Percentiles rank a stretch among this genome's conserved stretches.
Evolutionary conservation across 306 rosid species (phyloP).

Genomic region (Cicer bijugum): DNA sequence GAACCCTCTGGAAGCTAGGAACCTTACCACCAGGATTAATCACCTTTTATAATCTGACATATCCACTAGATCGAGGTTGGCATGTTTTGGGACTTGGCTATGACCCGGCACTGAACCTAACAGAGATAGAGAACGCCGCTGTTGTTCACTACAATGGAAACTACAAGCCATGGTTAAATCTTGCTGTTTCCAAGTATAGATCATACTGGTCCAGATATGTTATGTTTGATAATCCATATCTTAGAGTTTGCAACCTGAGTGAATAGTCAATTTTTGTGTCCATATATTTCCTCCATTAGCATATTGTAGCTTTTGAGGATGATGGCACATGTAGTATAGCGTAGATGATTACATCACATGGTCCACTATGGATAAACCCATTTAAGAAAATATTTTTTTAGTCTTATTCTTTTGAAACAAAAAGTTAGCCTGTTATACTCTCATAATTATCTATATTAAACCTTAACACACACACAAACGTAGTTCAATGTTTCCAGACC

Average conservation of each 20-base stretch:
- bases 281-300: slow-evolving; percentile 8
- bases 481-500: neutral
- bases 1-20: slow-evolving; percentile 99
- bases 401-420: neutral
- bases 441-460: neutral
- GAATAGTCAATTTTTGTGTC: slow-evolving; percentile 45
- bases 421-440: neutral
- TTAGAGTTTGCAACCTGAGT: slow-evolving; percentile 66
- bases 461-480: neutral
- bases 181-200: slow-evolving; percentile 91
- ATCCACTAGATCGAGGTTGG: slow-evolving; percentile 86
- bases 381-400: neutral
- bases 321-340: slow-evolving; percentile 40
- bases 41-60: slow-evolving; percentile 85
- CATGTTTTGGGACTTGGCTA: slow-evolving; percentile 97
- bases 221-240: slow-evolving; percentile 74
- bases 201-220: slow-evolving; percentile 89
- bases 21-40: slow-evolving; percentile 91
- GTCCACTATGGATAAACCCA: slow-evolving; percentile 5
- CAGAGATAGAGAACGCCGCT: slow-evolving; percentile 82
- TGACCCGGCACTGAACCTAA: slow-evolving; percentile 86
- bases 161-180: slow-evolving; percentile 96
- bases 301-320: slow-evolving; percentile 35
- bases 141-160: slow-evolving; percentile 97
- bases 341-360: slow-evolving; percentile 14